Conservation (phyloP, 1,284 basidiomycete genomes). For the Boletus sp. region DNA sequence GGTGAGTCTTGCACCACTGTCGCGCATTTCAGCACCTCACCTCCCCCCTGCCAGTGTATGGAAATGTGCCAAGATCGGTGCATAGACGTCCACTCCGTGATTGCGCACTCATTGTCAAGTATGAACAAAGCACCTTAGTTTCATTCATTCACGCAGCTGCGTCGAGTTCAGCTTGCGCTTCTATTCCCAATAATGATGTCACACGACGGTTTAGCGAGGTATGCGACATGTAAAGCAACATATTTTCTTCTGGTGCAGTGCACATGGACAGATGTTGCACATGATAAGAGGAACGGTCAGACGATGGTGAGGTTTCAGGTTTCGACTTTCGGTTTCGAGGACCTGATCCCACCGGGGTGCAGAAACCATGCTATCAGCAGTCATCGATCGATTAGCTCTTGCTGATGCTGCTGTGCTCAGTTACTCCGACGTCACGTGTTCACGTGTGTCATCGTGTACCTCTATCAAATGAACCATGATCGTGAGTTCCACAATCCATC, state of each 20-base stretch:
- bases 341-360: neutral
- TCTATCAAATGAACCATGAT: neutral
- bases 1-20: constrained; percentile 39
- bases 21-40: neutral
- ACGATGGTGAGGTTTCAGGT: constrained; percentile 5
- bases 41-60: constrained; percentile 49
- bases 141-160: neutral
- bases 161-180: neutral
- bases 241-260: neutral
- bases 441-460: neutral
- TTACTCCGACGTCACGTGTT: neutral
- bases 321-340: neutral
- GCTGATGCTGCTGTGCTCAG: too few species aligned
- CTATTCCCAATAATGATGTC: neutral
- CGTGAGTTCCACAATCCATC: neutral
- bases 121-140: constrained; percentile 15
- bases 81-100: constrained; percentile 68
- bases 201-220: neutral
- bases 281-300: too few species aligned
- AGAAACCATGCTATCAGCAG: too few species aligned
- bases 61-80: constrained; percentile 64
- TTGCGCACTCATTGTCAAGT: constrained; percentile 59
- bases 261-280: too few species aligned
- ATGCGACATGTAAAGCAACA: neutral
- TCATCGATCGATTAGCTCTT: too few species aligned